Base-by-base conservation (phyloP, 2,329 filamentous ascomycete species). In the Alternaria ventricosa region DNA sequence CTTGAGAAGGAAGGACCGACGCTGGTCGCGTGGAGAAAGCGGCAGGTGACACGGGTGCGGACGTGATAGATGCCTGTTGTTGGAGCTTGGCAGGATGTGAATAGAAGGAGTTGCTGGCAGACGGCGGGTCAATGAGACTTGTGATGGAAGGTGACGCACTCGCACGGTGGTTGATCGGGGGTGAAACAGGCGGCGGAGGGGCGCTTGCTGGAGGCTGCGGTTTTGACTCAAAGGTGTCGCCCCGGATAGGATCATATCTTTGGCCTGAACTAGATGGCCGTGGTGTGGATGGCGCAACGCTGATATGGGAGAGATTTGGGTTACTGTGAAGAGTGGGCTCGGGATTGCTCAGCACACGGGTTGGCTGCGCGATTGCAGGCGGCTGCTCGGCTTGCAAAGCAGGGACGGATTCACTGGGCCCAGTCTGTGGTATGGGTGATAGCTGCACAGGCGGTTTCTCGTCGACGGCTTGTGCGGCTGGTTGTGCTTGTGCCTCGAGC, bases 111-210 rank as follows among this genome's bases (percentile, higher is more conserved):
- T 79, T 79, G 74, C 70, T 75, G 71, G 79, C 75, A 57, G 72
- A 79, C 3, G 87, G 87, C 33, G 90, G 91, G 70, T 97, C 93
- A 55, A 97, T 92, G 61, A 97, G 86, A 80, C 93, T 97, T 6
- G 93, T 91, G 70, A 97, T 97, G 3, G 95, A 95, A 1, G 95
- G 94, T 5, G 95, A 97, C 43, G 92, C 92, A 76, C 92, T 95
- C n/a, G 92, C 91, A 58, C 91, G 88, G 80, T 91, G 88, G 79
- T 91, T 90, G 57, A 87, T 74, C 75, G 79, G 87, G 8, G 83
- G 82, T n/a, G 81, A 81, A 59, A 82, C 81, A n/a, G 82, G 77
- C 20, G 84, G 79, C 23, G 84, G 79, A 20, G 84, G 78, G 25
- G 81, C 82, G 66, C 77, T 84, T 67, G 82, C 83, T 63, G 68